A percentile compares a stretch with the other conserved stretches of the same genome.
Conservation (phyloP, 2,329 filamentous ascomycete genomes). For the Macrophomina pseudophaseolina region DNA sequence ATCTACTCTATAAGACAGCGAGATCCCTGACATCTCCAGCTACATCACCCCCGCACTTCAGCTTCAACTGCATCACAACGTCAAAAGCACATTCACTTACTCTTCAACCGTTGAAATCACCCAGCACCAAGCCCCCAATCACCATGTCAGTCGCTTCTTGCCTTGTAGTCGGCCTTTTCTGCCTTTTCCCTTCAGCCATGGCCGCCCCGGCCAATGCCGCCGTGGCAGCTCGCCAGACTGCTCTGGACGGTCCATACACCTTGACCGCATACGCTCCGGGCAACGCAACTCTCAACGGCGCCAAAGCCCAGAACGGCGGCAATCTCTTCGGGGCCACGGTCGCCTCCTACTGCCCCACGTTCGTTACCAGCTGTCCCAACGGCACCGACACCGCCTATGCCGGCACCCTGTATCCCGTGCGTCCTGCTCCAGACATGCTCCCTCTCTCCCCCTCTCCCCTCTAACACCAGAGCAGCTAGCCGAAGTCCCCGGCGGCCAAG, state of each 20-base stretch:
- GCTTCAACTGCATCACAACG: neutral
- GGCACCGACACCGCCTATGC: constrained; percentile 31
- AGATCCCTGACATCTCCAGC: neutral
- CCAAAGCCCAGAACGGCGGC: constrained; percentile 30
- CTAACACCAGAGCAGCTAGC: constrained; percentile 16
- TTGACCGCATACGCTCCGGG: constrained; percentile 29
- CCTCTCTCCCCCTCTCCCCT: too few species aligned
- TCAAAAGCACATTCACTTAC: neutral
- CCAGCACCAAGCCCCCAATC: too few species aligned
- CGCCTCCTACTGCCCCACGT: constrained; percentile 29
- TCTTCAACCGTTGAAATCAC: neutral
- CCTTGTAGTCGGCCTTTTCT: neutral
- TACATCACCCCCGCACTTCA: neutral
- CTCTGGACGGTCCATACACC: constrained; percentile 22
- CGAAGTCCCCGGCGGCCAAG: constrained; percentile 33
- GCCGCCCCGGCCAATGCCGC: neutral
- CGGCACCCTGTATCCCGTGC: constrained; percentile 30
- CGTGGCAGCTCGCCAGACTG: neutral
- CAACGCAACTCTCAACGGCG: constrained; percentile 29
- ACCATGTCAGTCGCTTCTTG: constrained; percentile 9
- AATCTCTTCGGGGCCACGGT: constrained; percentile 28
- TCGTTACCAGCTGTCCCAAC: constrained; percentile 29
- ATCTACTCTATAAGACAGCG: constrained; percentile 7
- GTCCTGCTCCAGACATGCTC: neutral
- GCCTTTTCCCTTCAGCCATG: neutral